phyloP scores from a whole-genome alignment of 208 protist genomes.

The Herpetomonas muscarum region DNA sequence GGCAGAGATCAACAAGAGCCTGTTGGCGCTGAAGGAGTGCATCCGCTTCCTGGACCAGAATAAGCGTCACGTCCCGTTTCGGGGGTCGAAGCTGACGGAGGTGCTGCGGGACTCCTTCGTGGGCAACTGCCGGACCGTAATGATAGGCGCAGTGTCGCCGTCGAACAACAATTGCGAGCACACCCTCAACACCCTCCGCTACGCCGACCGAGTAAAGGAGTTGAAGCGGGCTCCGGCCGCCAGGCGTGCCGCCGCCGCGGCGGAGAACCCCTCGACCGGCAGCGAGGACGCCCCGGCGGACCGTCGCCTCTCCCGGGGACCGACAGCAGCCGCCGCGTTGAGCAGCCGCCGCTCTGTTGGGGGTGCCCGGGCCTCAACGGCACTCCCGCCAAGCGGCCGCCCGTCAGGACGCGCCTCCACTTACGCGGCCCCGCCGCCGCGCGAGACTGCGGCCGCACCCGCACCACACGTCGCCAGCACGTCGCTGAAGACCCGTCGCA shows the following conservation, averaged over 20 bases:
- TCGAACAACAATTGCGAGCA: conserved; percentile 72
- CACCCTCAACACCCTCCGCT: conserved; percentile 78
- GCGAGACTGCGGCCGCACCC: too few relatives aligned
- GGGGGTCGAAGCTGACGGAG: conserved; percentile 92
- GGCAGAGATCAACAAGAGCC: conserved; percentile 87
- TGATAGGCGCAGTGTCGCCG: conserved; percentile 92
- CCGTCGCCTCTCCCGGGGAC: conserved; percentile 28
- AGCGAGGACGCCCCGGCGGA: not conserved
- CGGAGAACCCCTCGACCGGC: conserved; percentile 6
- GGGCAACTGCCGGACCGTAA: conserved; percentile 91
- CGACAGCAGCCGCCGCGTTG: too few relatives aligned
- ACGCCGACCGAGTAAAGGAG: conserved; percentile 89
- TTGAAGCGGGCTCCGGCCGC: conserved; percentile 53
- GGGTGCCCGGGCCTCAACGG: too few relatives aligned
- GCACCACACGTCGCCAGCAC: too few relatives aligned
- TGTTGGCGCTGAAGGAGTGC: conserved; percentile 86
- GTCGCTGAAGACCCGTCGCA: too few relatives aligned
- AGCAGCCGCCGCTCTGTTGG: too few relatives aligned
- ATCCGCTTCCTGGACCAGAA: conserved; percentile 77
- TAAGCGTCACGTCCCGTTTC: conserved; percentile 86
- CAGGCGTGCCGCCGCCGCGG: conserved; percentile 23
- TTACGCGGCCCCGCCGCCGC: too few relatives aligned
- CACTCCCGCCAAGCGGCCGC: too few relatives aligned
- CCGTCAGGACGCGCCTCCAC: too few relatives aligned
- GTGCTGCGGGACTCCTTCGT: conserved; percentile 85